A percentile compares a stretch with the other conserved stretches of the same genome.
These are phyloP conservation scores for Camelina sativa DNA, from an alignment of 345 rosid genomes.

Conservation along the genomic window DNA sequence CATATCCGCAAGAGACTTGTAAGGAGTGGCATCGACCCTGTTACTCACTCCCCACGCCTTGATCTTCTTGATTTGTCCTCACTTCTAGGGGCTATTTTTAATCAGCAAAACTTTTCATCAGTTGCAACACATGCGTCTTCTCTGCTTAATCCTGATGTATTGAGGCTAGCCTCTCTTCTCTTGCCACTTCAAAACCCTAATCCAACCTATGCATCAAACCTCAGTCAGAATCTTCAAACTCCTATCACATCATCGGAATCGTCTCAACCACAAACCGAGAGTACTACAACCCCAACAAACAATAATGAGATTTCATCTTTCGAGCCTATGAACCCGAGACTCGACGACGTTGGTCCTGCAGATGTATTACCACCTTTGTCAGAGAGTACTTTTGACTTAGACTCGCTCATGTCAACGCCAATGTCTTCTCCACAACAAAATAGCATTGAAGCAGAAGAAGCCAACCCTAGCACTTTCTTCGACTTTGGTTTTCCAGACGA, in stretches of 20 bases:
- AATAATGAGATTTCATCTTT: constrained; percentile 20
- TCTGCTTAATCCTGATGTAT: constrained; percentile 37
- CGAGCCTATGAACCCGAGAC: constrained; percentile 11
- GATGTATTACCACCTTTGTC: constrained; percentile 25
- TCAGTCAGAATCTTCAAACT: constrained; percentile 34
- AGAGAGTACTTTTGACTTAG: constrained; percentile 52
- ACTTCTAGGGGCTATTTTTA: constrained; percentile 52
- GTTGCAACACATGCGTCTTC: constrained; percentile 29
- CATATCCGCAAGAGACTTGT: constrained; percentile 85
- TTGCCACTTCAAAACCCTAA: constrained; percentile 25
- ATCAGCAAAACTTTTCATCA: constrained; percentile 57
- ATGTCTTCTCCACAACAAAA: constrained; percentile 61
- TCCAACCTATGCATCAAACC: background rate
- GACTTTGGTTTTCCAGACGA: constrained; percentile 76
- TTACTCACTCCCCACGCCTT: constrained; percentile 84
- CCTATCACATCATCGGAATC: constrained; percentile 34
- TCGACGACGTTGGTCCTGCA: background rate
- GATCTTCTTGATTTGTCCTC: constrained; percentile 81
- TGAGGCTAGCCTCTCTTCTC: constrained; percentile 41
- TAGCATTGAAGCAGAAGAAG: constrained; percentile 62
- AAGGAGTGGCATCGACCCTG: constrained; percentile 88
- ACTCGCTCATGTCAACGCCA: constrained; percentile 66
- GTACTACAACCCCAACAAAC: constrained; percentile 29
- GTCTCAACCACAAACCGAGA: constrained; percentile 42
- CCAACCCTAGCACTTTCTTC: constrained; percentile 71